phyloP scores from a whole-genome alignment of 2,329 filamentous ascomycete species.

The Fusarium longipes region DNA sequence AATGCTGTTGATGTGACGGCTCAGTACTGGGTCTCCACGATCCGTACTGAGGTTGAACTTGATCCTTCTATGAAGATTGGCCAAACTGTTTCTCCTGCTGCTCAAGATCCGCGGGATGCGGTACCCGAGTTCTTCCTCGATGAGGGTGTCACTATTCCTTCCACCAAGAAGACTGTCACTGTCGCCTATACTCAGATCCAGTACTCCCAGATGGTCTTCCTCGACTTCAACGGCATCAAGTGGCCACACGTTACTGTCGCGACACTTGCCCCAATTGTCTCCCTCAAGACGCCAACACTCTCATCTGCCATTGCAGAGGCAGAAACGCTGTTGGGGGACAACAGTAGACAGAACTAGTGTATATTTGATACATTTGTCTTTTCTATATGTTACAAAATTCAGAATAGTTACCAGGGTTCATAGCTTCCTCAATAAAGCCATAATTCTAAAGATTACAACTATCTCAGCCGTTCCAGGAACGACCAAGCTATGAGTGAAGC shows the following conservation, averaged over 20 bases:
- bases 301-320: not conserved
- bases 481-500: no score
- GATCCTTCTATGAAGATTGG: not conserved
- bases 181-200: conserved; percentile 1
- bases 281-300: not conserved
- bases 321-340: no score
- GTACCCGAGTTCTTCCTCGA: not conserved
- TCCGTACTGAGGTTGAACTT: not conserved
- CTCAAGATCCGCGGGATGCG: not conserved
- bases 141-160: not conserved
- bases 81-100: not conserved
- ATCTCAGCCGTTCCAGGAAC: no score
- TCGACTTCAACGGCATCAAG: not conserved
- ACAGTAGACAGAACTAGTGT: no score
- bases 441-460: no score
- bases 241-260: conserved; percentile 8
- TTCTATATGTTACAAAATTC: no score
- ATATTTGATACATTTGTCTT: no score
- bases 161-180: not conserved
- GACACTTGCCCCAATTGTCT: not conserved
- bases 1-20: not conserved
- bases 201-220: not conserved
- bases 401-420: no score
- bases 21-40: conserved; percentile 1
- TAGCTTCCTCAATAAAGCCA: no score